phyloP scores from a whole-genome alignment of 768 basidiomycete species.

The Russula olivacea region DNA sequence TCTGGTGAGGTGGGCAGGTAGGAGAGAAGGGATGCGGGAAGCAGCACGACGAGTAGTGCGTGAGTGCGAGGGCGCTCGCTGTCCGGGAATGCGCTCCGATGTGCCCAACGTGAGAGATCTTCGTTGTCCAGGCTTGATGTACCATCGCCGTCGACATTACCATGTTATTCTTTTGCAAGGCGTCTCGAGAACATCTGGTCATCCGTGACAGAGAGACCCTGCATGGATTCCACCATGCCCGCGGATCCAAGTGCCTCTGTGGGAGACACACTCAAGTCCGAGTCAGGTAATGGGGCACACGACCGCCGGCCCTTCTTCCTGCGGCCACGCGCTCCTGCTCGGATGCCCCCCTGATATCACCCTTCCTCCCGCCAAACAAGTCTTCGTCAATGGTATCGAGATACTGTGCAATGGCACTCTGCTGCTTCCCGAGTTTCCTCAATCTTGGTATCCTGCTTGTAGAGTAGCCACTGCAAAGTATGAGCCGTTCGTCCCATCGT shows the following conservation, averaged over 20 bases:
- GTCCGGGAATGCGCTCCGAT: constrained; percentile 45
- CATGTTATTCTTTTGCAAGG: constrained; percentile 43
- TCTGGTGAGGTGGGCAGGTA: constrained; percentile 34
- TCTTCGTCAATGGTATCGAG: too few relatives aligned
- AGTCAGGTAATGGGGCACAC: too few relatives aligned
- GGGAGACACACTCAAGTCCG: constrained; percentile 6
- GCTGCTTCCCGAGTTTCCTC: too few relatives aligned
- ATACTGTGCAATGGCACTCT: too few relatives aligned
- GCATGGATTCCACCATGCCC: constrained; percentile 51
- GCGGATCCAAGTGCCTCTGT: constrained; percentile 35
- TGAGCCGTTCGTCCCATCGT: too few relatives aligned
- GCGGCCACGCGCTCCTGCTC: too few relatives aligned
- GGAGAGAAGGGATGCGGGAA: constrained; percentile 49
- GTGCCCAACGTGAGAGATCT: constrained; percentile 75
- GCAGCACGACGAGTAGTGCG: constrained; percentile 51
- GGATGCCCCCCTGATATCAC: too few relatives aligned
- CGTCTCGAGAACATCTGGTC: constrained; percentile 52
- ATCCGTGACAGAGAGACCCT: constrained; percentile 39
- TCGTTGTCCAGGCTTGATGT: constrained; percentile 52
- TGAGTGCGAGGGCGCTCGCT: constrained; percentile 61
- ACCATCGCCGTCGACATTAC: background rate
- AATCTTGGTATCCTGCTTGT: too few relatives aligned
- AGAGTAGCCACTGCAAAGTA: too few relatives aligned
- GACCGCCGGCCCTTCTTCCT: too few relatives aligned
- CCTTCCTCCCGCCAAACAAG: too few relatives aligned